phyloP scores from a whole-genome alignment of 495 filamentous ascomycete species.

The Bathelium albidoporum region DNA sequence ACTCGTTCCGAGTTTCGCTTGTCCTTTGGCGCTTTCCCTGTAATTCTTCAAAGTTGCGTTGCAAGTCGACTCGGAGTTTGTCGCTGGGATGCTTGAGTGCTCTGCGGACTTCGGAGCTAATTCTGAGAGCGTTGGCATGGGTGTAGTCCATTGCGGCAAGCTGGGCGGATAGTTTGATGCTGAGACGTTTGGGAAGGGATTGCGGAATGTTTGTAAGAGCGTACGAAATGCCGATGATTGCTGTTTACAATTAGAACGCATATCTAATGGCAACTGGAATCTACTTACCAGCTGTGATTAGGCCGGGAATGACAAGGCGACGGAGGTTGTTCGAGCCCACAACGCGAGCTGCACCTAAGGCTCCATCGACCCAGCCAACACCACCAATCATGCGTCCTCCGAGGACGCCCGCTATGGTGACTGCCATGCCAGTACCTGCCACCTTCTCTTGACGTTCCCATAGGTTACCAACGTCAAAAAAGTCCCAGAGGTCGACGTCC shows the following conservation, averaged over 20 bases:
- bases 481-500: slow-evolving; percentile 80
- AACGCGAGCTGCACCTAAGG: slow-evolving; percentile 64
- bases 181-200: slow-evolving; percentile 79
- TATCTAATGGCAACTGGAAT: not conserved
- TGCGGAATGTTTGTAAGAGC: slow-evolving; percentile 74
- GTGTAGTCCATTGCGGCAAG: slow-evolving; percentile 81
- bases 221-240: slow-evolving; percentile 62
- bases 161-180: slow-evolving; percentile 67
- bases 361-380: slow-evolving; percentile 80
- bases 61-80: slow-evolving; percentile 66
- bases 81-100: slow-evolving; percentile 77
- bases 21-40: slow-evolving; percentile 67
- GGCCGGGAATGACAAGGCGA: slow-evolving; percentile 68
- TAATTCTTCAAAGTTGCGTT: slow-evolving; percentile 74
- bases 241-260: slow-evolving; percentile 39
- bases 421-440: slow-evolving; percentile 81
- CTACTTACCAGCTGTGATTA: slow-evolving; percentile 64
- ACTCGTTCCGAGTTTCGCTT: slow-evolving; percentile 39
- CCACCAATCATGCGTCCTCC: slow-evolving; percentile 72
- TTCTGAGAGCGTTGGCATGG: slow-evolving; percentile 74
- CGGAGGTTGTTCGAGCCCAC: slow-evolving; percentile 77
- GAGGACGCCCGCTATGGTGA: slow-evolving; percentile 82
- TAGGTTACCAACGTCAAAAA: slow-evolving; percentile 74
- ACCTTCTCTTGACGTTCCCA: slow-evolving; percentile 91
- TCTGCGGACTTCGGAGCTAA: slow-evolving; percentile 72